Evolutionary conservation across 768 basidiomycete species (phyloP).

Genomic region (Tulasnella sp.): DNA sequence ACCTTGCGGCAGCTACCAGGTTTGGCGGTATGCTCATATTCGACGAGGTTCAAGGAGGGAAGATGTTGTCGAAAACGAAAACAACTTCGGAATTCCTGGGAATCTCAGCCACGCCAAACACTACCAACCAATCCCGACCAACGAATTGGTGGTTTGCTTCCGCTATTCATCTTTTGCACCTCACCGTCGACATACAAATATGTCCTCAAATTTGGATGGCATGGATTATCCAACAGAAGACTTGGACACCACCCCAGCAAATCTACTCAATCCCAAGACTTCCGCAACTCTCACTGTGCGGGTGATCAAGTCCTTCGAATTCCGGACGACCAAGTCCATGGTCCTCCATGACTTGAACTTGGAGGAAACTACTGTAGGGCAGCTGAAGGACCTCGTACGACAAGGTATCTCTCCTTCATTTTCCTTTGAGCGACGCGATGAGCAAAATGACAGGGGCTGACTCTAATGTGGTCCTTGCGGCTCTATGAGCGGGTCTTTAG

Average conservation of each 20-base stretch:
- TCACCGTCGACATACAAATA: background rate
- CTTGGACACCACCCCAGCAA: constrained; percentile 36
- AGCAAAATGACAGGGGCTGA: constrained; percentile 28
- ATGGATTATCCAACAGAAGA: background rate
- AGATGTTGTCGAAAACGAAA: background rate
- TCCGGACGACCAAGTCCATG: constrained; percentile 79
- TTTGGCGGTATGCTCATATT: constrained; percentile 37
- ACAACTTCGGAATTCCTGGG: background rate
- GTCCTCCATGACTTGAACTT: constrained; percentile 79
- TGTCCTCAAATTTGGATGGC: background rate
- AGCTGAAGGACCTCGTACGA: constrained; percentile 63
- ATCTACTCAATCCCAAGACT: constrained; percentile 56
- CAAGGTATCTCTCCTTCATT: constrained; percentile 42
- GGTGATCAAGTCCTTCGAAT: constrained; percentile 92
- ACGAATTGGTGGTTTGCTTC: background rate
- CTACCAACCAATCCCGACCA: background rate
- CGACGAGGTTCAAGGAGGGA: background rate
- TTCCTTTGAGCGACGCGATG: background rate
- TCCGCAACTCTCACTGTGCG: constrained; percentile 83
- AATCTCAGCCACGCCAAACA: background rate
- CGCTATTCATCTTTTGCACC: background rate
- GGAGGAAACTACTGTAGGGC: constrained; percentile 64
- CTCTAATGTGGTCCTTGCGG: background rate
- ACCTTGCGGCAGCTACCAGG: constrained; percentile 57
- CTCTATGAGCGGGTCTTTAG: constrained; percentile 29